Percentiles rank a stretch among this genome's conserved stretches.
Conservation (phyloP, 805 yeast genomes). For the Kodamaea fukazawae region DNA sequence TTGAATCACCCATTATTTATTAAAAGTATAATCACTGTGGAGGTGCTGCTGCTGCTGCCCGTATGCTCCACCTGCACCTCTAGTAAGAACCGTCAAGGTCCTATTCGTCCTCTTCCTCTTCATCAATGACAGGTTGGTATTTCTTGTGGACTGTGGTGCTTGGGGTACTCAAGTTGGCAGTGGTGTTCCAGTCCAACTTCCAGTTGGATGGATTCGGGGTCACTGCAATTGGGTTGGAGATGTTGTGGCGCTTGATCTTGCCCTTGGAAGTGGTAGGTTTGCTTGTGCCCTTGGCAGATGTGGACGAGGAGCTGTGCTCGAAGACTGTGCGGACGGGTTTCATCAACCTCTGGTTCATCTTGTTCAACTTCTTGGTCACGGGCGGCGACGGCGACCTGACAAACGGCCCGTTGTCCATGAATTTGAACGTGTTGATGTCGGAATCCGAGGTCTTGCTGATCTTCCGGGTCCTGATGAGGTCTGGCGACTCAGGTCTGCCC, state of each 20-base stretch:
- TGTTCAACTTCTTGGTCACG: constrained; percentile 18
- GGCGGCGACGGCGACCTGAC: constrained; percentile 28
- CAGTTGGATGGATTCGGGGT: constrained; percentile 8
- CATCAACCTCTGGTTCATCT: constrained; percentile 13
- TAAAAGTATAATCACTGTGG: too few species aligned
- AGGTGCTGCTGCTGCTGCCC: too few species aligned
- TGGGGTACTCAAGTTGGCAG: background rate
- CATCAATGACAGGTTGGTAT: constrained; percentile 17
- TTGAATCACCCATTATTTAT: too few species aligned
- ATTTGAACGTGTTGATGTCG: constrained; percentile 1
- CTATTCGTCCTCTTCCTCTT: constrained; percentile 15
- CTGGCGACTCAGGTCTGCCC: constrained; percentile 12
- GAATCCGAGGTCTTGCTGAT: constrained; percentile 6
- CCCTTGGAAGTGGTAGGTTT: constrained; percentile 5
- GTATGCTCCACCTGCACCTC: background rate
- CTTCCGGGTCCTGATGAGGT: constrained; percentile 11
- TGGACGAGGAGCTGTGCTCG: constrained; percentile 5
- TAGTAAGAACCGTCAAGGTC: background rate
- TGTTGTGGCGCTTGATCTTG: constrained; percentile 10
- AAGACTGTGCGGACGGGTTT: constrained; percentile 12
- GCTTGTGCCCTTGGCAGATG: constrained; percentile 1
- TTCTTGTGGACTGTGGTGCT: constrained; percentile 6
- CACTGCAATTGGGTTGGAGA: constrained; percentile 10
- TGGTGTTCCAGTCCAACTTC: constrained; percentile 7
- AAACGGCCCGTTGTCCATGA: constrained; percentile 5